Evolutionary conservation across 371 early-diverging fungal species (phyloP), one percentile per base, ranked within the genome.

Genomic region (Mortierella sp.): DNA sequence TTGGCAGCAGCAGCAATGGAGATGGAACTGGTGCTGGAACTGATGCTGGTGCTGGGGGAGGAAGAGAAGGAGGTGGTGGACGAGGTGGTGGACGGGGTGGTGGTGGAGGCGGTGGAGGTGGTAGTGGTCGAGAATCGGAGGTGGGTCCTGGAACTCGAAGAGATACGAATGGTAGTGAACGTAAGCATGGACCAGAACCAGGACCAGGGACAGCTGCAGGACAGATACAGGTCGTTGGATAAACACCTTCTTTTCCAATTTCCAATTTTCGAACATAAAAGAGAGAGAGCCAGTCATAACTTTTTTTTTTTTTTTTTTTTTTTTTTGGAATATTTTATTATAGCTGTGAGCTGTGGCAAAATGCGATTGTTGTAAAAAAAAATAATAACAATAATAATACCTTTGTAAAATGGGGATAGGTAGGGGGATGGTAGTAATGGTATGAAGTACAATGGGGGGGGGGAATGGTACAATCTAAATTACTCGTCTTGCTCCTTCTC

Each of bases 251-350:
- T 9, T 21, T n/a, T n/a, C n/a, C n/a, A n/a, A n/a, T n/a, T n/a
- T n/a, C n/a, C n/a, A 26, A 26, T n/a, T 26, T 45, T 52, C 30
- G 48, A 26, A 2, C 15, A 2, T 62, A 26, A 21, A 28, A 26
- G 29, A 46, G n/a, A 12, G 7, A 11, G 28, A 0, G 2, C 18
- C 37, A 50, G 48, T 30, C 28, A 14, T 28, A 12, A 21, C 29
- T 50, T 37, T 51, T 63, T 44, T 53, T 44, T 53, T 53, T 9
- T 53, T 63, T 53, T 45, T 53, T 4, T 63, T 62, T 29, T 30
- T 46, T 64, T 55, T 64, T 37, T 56, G n/a, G n/a, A n/a, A n/a
- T n/a, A n/a, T n/a, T n/a, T n/a, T n/a, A n/a, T n/a, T 64, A 19
- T 37, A 56, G 26, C 57, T 21, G 53, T 48, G 56, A n/a, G n/a